A percentile compares a stretch with the other conserved stretches of the same genome.
Evolutionary conservation across 106 monocot genomes (phyloP).

Genomic region (Hemerocallis citrina): DNA sequence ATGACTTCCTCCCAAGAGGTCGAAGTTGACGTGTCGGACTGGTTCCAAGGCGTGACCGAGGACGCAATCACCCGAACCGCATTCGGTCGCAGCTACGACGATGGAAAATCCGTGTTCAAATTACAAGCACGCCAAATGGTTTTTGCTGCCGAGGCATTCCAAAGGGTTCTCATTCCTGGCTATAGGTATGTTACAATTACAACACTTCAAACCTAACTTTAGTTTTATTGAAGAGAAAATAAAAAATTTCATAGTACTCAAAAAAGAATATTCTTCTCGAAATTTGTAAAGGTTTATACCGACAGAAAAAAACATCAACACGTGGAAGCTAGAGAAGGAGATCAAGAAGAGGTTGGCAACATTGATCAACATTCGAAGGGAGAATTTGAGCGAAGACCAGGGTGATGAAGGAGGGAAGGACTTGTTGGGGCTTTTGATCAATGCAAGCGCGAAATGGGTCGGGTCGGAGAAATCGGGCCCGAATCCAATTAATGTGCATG

Average conservation of each 20-base stretch:
- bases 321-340: conserved; percentile 69
- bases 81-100: conserved; percentile 66
- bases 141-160: conserved; percentile 82
- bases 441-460: conserved; percentile 11
- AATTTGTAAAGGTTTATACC: conserved; percentile 47
- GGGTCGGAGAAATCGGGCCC: not conserved
- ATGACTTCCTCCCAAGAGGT: conserved; percentile 38
- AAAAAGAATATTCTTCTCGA: not conserved
- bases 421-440: conserved; percentile 66
- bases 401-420: conserved; percentile 24
- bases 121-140: conserved; percentile 77
- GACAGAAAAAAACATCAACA: conserved; percentile 45
- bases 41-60: conserved; percentile 58
- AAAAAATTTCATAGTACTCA: not conserved
- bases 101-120: conserved; percentile 56
- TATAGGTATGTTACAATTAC: conserved; percentile 14
- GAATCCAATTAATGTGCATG: conserved; percentile 15
- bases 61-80: conserved; percentile 51
- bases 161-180: conserved; percentile 45
- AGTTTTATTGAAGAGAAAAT: not conserved
- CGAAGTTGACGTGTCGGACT: conserved; percentile 64
- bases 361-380: conserved; percentile 39
- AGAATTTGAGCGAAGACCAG: not conserved
- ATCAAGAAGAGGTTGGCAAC: conserved; percentile 33
- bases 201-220: not conserved